A percentile compares a stretch with the other conserved stretches of the same genome.
Evolutionary conservation across 108 stramenopile species (phyloP).

Genomic region (Cyclotella kingstonii): DNA sequence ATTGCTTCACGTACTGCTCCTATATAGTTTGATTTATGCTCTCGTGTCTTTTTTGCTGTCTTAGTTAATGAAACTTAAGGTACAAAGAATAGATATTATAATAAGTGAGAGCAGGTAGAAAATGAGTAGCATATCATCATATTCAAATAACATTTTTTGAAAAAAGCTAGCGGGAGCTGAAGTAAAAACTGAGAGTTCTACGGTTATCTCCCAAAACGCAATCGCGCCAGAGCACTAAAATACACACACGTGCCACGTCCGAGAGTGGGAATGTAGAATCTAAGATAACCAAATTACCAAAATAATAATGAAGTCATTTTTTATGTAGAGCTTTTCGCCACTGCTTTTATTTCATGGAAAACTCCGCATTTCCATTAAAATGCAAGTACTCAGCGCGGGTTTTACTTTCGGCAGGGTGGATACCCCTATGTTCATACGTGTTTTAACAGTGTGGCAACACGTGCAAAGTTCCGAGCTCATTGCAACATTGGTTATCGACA

Average conservation of each 20-base stretch:
- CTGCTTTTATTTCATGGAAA: constrained; percentile 32
- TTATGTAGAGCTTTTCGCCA: constrained; percentile 38
- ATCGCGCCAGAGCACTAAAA: constrained; percentile 33
- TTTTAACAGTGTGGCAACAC: constrained; percentile 10
- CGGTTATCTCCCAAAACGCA: constrained; percentile 40
- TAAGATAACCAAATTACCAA: constrained; percentile 17
- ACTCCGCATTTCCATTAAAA: constrained; percentile 4
- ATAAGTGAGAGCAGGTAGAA: not conserved
- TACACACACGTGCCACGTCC: constrained; percentile 22
- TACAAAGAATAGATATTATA: not conserved
- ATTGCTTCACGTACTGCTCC: constrained; percentile 85
- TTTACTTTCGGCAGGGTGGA: constrained; percentile 23
- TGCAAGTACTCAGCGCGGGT: constrained; percentile 20
- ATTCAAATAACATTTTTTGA: too few species aligned
- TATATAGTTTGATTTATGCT: constrained; percentile 87
- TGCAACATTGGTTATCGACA: too few species aligned
- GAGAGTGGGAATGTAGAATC: constrained; percentile 39
- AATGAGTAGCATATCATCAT: not conserved
- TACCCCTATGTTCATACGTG: constrained; percentile 20
- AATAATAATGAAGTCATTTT: constrained; percentile 8
- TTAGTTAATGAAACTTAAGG: constrained; percentile 86
- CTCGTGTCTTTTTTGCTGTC: constrained; percentile 89
- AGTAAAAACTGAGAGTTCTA: constrained; percentile 21
- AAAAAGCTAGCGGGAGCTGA: too few species aligned
- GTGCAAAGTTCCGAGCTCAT: constrained; percentile 1